Evolutionary conservation across 768 basidiomycete species (phyloP).

Genomic region (Gloeostereum incarnatum): DNA sequence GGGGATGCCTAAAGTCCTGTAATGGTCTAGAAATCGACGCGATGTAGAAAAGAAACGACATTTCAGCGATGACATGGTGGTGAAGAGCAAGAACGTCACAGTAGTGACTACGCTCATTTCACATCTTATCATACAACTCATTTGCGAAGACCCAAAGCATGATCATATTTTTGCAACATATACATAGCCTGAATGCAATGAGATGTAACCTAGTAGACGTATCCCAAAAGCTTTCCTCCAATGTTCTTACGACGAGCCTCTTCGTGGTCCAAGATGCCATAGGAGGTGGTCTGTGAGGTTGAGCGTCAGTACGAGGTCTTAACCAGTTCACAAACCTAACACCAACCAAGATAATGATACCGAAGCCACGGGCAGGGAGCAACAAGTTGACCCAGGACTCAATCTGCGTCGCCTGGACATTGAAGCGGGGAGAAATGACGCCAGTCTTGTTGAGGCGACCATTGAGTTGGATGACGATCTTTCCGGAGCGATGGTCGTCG

Average conservation of each 20-base stretch:
- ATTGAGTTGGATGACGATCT: slow-evolving; percentile 97
- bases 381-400: slow-evolving; percentile 96
- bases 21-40: slow-evolving; percentile 18
- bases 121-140: too few species aligned
- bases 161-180: too few species aligned
- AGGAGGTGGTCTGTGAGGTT: slow-evolving; percentile 74
- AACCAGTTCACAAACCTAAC: slow-evolving; percentile 24
- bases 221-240: slow-evolving; percentile 91
- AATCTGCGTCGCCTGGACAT: slow-evolving; percentile 88
- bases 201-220: slow-evolving; percentile 72
- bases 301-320: not conserved
- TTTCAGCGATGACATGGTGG: too few species aligned
- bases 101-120: too few species aligned
- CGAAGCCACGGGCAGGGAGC: slow-evolving; percentile 93
- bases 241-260: slow-evolving; percentile 98
- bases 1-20: slow-evolving; percentile 29
- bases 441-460: slow-evolving; percentile 99
- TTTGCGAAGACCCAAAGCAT: too few species aligned
- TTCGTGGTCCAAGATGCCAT: slow-evolving; percentile 98
- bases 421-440: slow-evolving; percentile 99
- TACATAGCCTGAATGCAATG: too few species aligned
- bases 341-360: slow-evolving; percentile 94
- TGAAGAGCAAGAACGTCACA: too few species aligned
- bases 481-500: slow-evolving; percentile 97
- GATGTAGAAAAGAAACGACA: slow-evolving; percentile 21